These are phyloP conservation scores for Kurtzmaniella quercitrusa DNA, from an alignment of 1,139 yeast species.

Conservation along the genomic window DNA sequence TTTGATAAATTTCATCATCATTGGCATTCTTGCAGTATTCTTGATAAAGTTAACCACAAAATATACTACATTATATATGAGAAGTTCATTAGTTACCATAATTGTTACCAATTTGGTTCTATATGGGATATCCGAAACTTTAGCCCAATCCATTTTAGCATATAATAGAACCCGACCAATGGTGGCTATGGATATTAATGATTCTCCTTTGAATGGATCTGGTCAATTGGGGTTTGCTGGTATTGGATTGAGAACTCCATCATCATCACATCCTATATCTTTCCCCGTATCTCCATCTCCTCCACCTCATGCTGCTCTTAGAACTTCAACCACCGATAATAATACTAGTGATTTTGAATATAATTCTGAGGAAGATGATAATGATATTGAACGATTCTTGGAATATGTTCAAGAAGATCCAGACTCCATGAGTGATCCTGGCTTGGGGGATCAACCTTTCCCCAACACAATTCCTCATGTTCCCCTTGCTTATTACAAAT, in stretches of 20 bases:
- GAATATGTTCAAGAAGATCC: slow-evolving; percentile 33
- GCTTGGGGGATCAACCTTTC: slow-evolving; percentile 6
- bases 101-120: slow-evolving; percentile 77
- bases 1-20: slow-evolving; percentile 48
- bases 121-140: slow-evolving; percentile 83
- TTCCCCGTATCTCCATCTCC: background rate
- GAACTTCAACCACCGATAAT: background rate
- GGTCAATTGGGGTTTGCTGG: slow-evolving; percentile 5
- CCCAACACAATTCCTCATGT: slow-evolving; percentile 10
- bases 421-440: slow-evolving; percentile 11
- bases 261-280: background rate
- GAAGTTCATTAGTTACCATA: slow-evolving; percentile 69
- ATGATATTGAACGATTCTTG: slow-evolving; percentile 31
- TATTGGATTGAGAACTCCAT: background rate
- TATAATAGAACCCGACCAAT: slow-evolving; percentile 23
- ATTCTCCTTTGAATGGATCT: slow-evolving; percentile 9
- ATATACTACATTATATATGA: slow-evolving; percentile 62
- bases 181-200: slow-evolving; percentile 19
- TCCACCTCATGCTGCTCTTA: background rate
- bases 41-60: slow-evolving; percentile 50
- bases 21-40: slow-evolving; percentile 44
- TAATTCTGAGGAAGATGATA: slow-evolving; percentile 19
- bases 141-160: slow-evolving; percentile 70
- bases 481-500: slow-evolving; percentile 48
- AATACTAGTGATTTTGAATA: slow-evolving; percentile 11